Base-by-base conservation (phyloP, 2,329 filamentous ascomycete genomes). In the Trichoderma sp. region DNA sequence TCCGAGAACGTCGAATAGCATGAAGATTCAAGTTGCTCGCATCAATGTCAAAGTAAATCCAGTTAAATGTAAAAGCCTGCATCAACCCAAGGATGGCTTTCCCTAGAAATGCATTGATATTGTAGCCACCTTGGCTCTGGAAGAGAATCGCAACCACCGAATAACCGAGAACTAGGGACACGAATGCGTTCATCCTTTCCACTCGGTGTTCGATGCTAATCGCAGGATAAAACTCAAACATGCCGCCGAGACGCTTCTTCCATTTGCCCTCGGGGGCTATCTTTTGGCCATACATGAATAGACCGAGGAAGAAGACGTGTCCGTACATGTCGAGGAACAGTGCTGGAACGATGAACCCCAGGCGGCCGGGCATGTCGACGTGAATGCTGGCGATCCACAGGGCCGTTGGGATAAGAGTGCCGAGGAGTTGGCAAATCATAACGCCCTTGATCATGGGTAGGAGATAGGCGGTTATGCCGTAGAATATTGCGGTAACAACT, bases 161-260 rank as follows among this genome's bases (percentile, higher is more conserved):
- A 74, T 90, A 91, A 17, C 90, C 89, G 74, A 91, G 87, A 1
- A 92, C 88, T 3, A 91, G 81, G 0, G 88, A 87, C 0, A 91
- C 87, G 75, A 91, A 92, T 0, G 89, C 89, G 71, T 88, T 88
- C 34, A 87, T 91, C 7, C 90, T 82, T 78, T 91, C 89, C 5
- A 89, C 88, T 69, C 88, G 86, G 78, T 92, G 90, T 79, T 91
- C 90, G 73, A 91, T 91, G 74, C 90, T 91, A 61, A 88, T 81
- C 0, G 87, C 88, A 3, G 88, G 89, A 68, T 84, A 86, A 77
- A 90, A 90, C 73, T 90, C 88, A 71, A 90, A 88, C 4, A 82
- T 77, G 6, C 78, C 76, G 11, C 76, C 76, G 15, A 85, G 63
- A 5, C 74, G 66, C n/a, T 71, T 74, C 53, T 74, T 76, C 12